A percentile compares a stretch with the other conserved stretches of the same genome.
Conservation (phyloP, 768 basidiomycete species). For the Suillus hirtellus region DNA sequence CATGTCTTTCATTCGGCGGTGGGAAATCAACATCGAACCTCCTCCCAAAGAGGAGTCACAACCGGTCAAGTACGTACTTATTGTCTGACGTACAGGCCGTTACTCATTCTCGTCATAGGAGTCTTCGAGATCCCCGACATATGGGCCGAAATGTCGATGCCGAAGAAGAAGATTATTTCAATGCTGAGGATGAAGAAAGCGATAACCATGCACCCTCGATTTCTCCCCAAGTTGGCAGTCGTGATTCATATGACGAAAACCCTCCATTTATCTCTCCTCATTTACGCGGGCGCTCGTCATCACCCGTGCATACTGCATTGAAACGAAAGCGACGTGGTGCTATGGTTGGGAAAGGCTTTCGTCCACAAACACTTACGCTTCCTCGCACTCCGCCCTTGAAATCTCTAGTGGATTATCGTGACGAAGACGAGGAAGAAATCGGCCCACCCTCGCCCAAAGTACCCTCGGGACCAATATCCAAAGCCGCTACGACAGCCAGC, state of each 20-base stretch:
- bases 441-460: slow-evolving; percentile 18
- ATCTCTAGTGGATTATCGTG: slow-evolving; percentile 75
- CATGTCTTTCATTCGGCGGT: slow-evolving; percentile 69
- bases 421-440: slow-evolving; percentile 63
- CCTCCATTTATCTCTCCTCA: slow-evolving; percentile 33
- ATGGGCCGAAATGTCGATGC: slow-evolving; percentile 55
- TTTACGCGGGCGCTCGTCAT: slow-evolving; percentile 28
- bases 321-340: slow-evolving; percentile 62
- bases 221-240: slow-evolving; percentile 27
- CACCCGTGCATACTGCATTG: slow-evolving; percentile 36
- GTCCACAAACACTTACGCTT: slow-evolving; percentile 39
- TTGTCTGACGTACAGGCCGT: slow-evolving; percentile 1
- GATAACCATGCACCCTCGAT: slow-evolving; percentile 40
- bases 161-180: slow-evolving; percentile 95
- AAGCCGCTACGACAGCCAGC: slow-evolving; percentile 18
- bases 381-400: slow-evolving; percentile 55
- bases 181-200: slow-evolving; percentile 80
- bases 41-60: slow-evolving; percentile 54
- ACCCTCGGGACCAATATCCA: slow-evolving; percentile 17
- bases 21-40: slow-evolving; percentile 92
- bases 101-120: slow-evolving; percentile 32
- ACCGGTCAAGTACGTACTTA: slow-evolving; percentile 48
- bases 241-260: slow-evolving; percentile 37
- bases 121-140: slow-evolving; percentile 40
- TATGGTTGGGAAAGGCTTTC: slow-evolving; percentile 46